These are phyloP conservation scores for Erysimum cheiri DNA, from an alignment of 441 rosid genomes.

Conservation along the genomic window DNA sequence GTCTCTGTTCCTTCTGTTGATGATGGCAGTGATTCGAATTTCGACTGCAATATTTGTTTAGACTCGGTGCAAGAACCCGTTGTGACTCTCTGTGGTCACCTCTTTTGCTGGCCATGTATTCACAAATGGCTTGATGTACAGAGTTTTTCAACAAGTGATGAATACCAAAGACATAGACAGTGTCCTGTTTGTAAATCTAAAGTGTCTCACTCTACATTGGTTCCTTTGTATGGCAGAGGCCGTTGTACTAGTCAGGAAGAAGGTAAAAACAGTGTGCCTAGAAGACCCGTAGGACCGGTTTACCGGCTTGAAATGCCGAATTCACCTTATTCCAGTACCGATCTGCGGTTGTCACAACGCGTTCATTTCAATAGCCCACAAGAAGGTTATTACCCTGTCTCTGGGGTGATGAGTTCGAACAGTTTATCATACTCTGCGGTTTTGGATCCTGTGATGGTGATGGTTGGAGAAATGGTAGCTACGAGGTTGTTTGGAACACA, in stretches of 20 bases:
- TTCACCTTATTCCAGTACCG: constrained; percentile 36
- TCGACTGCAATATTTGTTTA: constrained; percentile 95
- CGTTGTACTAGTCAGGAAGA: constrained; percentile 44
- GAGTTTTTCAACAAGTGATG: constrained; percentile 42
- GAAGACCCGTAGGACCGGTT: constrained; percentile 42
- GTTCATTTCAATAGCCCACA: constrained; percentile 56
- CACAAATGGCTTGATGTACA: constrained; percentile 85
- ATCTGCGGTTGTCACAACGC: constrained; percentile 47
- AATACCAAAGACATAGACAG: constrained; percentile 53
- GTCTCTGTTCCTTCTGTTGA: constrained; percentile 49
- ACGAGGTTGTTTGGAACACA: constrained; percentile 64
- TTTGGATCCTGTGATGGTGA: constrained; percentile 59
- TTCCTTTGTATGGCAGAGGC: constrained; percentile 87
- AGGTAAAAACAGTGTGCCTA: constrained; percentile 37
- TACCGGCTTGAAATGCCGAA: constrained; percentile 33
- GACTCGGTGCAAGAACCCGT: constrained; percentile 86
- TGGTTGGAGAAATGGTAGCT: constrained; percentile 73
- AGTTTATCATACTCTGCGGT: constrained; percentile 39
- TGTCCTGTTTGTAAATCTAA: constrained; percentile 95
- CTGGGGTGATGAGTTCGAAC: constrained; percentile 48
- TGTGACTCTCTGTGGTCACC: constrained; percentile 92
- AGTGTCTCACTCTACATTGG: constrained; percentile 64
- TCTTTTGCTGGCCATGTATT: constrained; percentile 97
- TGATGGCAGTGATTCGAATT: constrained; percentile 49
- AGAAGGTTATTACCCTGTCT: constrained; percentile 44